Conservation (phyloP, 2,329 filamentous ascomycete species). For the Curvularia verruculosa region DNA sequence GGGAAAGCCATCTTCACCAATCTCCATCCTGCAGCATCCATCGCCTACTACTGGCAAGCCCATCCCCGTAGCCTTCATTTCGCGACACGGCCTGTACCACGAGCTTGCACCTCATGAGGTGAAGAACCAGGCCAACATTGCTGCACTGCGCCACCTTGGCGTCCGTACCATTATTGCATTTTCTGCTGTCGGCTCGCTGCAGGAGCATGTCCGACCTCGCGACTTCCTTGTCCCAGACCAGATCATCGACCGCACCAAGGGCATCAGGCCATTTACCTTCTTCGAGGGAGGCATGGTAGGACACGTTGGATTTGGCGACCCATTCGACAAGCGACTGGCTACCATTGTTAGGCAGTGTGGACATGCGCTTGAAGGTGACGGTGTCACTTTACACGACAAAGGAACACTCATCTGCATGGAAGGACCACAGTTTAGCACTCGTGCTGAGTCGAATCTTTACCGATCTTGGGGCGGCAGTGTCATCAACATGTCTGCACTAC, state of each 20-base stretch:
- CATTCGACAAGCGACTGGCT: conserved; percentile 82
- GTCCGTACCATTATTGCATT: conserved; percentile 93
- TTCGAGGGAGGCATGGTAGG: conserved; percentile 91
- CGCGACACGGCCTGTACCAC: conserved; percentile 88
- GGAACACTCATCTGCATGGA: conserved; percentile 96
- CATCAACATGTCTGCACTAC: conserved; percentile 97
- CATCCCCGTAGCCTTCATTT: conserved; percentile 83
- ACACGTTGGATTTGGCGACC: conserved; percentile 94
- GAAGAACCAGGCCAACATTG: conserved; percentile 93
- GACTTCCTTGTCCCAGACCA: conserved; percentile 98
- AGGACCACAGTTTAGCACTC: conserved; percentile 97
- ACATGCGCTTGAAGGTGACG: conserved; percentile 77
- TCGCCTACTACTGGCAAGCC: conserved; percentile 68
- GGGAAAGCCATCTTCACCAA: conserved; percentile 77
- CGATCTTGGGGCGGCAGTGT: conserved; percentile 90
- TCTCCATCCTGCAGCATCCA: conserved; percentile 87
- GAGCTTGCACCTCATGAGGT: conserved; percentile 92
- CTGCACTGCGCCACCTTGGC: conserved; percentile 89
- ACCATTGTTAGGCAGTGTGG: conserved; percentile 80
- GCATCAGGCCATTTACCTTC: conserved; percentile 91
- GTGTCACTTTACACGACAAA: conserved; percentile 80
- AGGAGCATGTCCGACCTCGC: conserved; percentile 90
- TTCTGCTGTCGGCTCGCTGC: conserved; percentile 89
- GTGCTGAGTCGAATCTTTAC: conserved; percentile 95
- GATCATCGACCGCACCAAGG: conserved; percentile 96